phyloP scores from a whole-genome alignment of 257 asterid genomes.

The Ocimum tenuiflorum region DNA sequence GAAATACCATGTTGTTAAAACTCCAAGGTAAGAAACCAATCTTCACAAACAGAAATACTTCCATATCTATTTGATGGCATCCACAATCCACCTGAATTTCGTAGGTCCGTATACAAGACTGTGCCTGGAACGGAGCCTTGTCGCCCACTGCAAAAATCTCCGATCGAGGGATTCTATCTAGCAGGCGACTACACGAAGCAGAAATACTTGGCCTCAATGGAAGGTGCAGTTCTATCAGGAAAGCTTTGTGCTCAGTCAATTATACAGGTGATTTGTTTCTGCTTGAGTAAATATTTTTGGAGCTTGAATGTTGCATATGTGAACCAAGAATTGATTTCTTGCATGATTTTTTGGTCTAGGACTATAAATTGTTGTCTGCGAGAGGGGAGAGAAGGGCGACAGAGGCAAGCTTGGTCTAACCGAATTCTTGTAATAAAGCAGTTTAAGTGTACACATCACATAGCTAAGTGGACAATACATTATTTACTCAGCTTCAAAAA shows the following conservation, averaged over 20 bases:
- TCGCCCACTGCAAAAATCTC: slow-evolving; percentile 88
- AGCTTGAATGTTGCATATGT: background rate
- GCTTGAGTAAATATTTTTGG: background rate
- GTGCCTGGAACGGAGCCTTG: slow-evolving; percentile 90
- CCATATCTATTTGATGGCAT: background rate
- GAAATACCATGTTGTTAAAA: slow-evolving; percentile 84
- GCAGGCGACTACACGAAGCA: slow-evolving; percentile 99
- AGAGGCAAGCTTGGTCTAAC: slow-evolving; percentile 41
- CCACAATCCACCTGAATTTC: background rate
- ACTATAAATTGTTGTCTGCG: slow-evolving; percentile 47
- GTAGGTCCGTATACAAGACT: slow-evolving; percentile 89
- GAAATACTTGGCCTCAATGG: slow-evolving; percentile 96
- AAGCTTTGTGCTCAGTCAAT: slow-evolving; percentile 95
- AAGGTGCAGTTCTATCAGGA: slow-evolving; percentile 96
- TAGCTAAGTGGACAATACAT: no score
- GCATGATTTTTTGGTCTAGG: slow-evolving; percentile 26
- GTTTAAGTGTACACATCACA: no score
- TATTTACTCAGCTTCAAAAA: no score
- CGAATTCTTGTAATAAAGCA: background rate
- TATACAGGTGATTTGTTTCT: slow-evolving; percentile 58
- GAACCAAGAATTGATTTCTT: background rate
- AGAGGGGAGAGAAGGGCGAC: slow-evolving; percentile 38
- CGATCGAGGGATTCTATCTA: slow-evolving; percentile 78
- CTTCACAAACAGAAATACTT: background rate
- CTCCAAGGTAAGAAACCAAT: slow-evolving; percentile 66